Conservation (phyloP, 2,329 filamentous ascomycete species). For the Aspergillus costaricaensis region DNA sequence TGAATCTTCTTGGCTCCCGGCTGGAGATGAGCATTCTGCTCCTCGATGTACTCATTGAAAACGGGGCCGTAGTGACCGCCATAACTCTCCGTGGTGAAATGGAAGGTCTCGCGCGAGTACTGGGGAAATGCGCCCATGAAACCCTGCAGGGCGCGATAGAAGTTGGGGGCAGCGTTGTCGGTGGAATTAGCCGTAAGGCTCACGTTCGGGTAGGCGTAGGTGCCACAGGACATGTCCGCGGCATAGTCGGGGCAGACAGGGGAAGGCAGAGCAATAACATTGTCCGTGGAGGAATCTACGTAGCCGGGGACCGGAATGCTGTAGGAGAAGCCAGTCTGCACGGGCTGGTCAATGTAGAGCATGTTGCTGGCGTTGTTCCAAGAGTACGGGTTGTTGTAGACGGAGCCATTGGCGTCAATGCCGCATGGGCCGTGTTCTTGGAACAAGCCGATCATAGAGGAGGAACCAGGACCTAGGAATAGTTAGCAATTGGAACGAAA, state of each 20-base stretch:
- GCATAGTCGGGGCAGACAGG: conserved; percentile 5
- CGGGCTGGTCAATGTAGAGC: conserved; percentile 28
- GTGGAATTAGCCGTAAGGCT: conserved; percentile 5
- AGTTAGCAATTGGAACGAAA: not conserved
- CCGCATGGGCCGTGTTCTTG: conserved; percentile 37
- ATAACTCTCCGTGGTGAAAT: conserved; percentile 13
- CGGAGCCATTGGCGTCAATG: conserved; percentile 21
- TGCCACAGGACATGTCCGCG: not conserved
- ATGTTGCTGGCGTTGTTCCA: conserved; percentile 28
- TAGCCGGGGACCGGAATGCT: conserved; percentile 11
- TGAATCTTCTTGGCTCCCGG: conserved; percentile 9
- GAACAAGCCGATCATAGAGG: conserved; percentile 38
- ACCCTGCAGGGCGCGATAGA: conserved; percentile 11
- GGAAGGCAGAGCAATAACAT: conserved; percentile 5
- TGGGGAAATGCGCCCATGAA: conserved; percentile 14
- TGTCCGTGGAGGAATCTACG: conserved; percentile 2
- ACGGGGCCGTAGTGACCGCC: conserved; percentile 9
- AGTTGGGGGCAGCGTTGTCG: conserved; percentile 11
- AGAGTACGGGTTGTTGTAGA: conserved; percentile 25
- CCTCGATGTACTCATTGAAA: conserved; percentile 13
- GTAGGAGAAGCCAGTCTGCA: conserved; percentile 23
- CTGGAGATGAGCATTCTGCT: conserved; percentile 9
- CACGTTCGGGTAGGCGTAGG: conserved; percentile 5
- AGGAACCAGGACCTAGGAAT: conserved; percentile 24
- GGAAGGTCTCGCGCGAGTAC: conserved; percentile 9